These are phyloP conservation scores for Pyrenochaeta sp. DNA, from an alignment of 2,329 filamentous ascomycete species.

Conservation along the genomic window DNA sequence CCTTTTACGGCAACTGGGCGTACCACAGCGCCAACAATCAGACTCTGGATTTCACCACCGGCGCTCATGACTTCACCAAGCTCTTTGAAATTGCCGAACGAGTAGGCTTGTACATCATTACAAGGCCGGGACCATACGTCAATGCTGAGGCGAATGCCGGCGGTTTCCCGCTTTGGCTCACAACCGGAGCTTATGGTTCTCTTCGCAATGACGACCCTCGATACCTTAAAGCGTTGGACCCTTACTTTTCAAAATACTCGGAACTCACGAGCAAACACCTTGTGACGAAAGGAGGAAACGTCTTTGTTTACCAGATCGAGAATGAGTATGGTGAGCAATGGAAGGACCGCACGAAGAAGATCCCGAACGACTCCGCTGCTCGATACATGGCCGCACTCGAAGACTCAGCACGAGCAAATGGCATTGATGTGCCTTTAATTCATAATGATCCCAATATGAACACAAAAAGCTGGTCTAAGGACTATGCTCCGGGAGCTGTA, in stretches of 20 bases:
- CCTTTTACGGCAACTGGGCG: constrained; percentile 58
- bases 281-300: constrained; percentile 65
- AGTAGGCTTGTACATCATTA: constrained; percentile 63
- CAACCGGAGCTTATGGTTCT: constrained; percentile 64
- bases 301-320: constrained; percentile 65
- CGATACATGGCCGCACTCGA: constrained; percentile 67
- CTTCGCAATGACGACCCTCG: constrained; percentile 61
- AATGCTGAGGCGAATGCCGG: constrained; percentile 70
- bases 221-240: constrained; percentile 62
- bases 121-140: constrained; percentile 67
- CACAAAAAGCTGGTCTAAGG: constrained; percentile 65
- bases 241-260: constrained; percentile 61
- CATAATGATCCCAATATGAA: constrained; percentile 68
- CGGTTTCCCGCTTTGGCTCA: constrained; percentile 69
- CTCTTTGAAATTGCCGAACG: constrained; percentile 63
- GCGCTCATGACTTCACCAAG: constrained; percentile 61
- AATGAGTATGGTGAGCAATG: constrained; percentile 61
- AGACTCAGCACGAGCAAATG: constrained; percentile 60
- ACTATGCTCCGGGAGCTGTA: constrained; percentile 60
- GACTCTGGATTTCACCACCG: constrained; percentile 60
- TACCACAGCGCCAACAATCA: constrained; percentile 57
- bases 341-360: constrained; percentile 46
- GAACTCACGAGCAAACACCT: constrained; percentile 61
- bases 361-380: constrained; percentile 58
- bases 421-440: constrained; percentile 65